Percentiles rank a stretch among this genome's conserved stretches.
phyloP scores from a whole-genome alignment of 805 yeast species.

The Hanseniaspora vineae region DNA sequence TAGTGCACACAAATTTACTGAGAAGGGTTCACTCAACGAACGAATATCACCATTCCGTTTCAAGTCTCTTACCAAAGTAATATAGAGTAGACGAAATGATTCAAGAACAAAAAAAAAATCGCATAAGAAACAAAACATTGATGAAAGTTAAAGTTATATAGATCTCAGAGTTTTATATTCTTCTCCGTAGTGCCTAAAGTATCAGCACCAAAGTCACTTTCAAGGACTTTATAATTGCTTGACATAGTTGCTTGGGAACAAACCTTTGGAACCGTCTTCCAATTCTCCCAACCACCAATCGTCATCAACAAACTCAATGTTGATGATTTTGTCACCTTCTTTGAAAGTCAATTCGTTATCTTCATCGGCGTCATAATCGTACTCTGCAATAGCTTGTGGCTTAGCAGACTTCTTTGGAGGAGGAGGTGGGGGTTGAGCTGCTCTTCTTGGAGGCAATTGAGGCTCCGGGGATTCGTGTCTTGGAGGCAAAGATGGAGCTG shows the following conservation, averaged over 20 bases:
- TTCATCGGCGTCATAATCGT: slow-evolving; percentile 85
- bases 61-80: too few species aligned
- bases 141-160: too few species aligned
- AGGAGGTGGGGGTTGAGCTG: slow-evolving; percentile 17
- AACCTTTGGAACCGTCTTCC: slow-evolving; percentile 54
- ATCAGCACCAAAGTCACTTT: too few species aligned
- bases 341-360: slow-evolving; percentile 79
- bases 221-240: too few species aligned
- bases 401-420: slow-evolving; percentile 15
- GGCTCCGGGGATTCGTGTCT: slow-evolving; percentile 18
- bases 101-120: too few species aligned
- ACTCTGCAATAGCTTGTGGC: slow-evolving; percentile 60
- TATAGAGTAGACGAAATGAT: too few species aligned
- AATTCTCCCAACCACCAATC: slow-evolving; percentile 96
- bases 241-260: slow-evolving; percentile 90
- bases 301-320: slow-evolving; percentile 81
- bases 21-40: too few species aligned
- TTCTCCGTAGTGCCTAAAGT: too few species aligned
- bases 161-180: too few species aligned
- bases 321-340: slow-evolving; percentile 71
- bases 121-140: too few species aligned
- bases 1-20: too few species aligned
- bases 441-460: slow-evolving; percentile 14
- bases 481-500: slow-evolving; percentile 17
- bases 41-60: too few species aligned